phyloP scores from a whole-genome alignment of 78 protist genomes.

The Dictyostelium citrinum region DNA sequence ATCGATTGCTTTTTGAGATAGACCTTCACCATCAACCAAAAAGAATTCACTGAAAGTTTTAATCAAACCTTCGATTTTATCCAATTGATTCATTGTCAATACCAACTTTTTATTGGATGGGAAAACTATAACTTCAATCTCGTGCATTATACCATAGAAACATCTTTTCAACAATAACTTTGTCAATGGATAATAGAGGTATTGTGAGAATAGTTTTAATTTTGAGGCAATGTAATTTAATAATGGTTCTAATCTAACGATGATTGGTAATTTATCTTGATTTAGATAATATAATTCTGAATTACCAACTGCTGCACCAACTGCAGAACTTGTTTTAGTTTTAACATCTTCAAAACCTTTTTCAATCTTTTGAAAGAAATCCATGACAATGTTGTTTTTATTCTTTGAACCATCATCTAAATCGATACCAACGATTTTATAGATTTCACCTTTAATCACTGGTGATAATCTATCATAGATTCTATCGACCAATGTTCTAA shows the following conservation, averaged over 20 bases:
- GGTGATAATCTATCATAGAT: conserved; percentile 55
- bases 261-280: not conserved
- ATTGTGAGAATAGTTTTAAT: conserved; percentile 38
- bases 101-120: conserved; percentile 13
- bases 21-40: conserved; percentile 73
- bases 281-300: not conserved
- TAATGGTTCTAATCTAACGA: conserved; percentile 27
- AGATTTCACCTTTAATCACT: conserved; percentile 62
- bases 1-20: conserved; percentile 65
- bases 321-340: not conserved
- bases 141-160: conserved; percentile 45
- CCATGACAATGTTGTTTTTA: conserved; percentile 22
- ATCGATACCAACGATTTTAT: conserved; percentile 28
- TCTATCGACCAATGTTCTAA: conserved; percentile 41
- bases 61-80: conserved; percentile 45
- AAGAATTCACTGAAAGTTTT: conserved; percentile 51
- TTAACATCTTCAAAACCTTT: conserved; percentile 23
- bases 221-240: conserved; percentile 54
- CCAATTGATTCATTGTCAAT: conserved; percentile 7
- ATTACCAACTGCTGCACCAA: not conserved
- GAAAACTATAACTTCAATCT: conserved; percentile 51
- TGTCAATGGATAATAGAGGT: conserved; percentile 56
- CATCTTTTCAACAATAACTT: conserved; percentile 49
- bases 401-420: not conserved
- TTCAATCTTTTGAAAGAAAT: conserved; percentile 49